Evolutionary conservation across 2,329 filamentous ascomycete species (phyloP).

Genomic region (Mariannaea elegans): DNA sequence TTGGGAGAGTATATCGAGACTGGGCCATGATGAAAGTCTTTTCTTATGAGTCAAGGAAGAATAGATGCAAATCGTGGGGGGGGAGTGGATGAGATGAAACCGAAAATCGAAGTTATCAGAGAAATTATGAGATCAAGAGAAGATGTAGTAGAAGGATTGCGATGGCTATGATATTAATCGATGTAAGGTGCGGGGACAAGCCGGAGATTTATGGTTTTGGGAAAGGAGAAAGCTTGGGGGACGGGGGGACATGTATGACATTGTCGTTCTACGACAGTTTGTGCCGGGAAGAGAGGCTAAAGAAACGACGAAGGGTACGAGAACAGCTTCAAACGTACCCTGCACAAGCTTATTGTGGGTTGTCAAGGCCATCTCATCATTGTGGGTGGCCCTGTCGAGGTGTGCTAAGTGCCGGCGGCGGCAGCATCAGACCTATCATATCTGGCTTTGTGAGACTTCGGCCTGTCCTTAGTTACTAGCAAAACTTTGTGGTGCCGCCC

Average conservation of each 20-base stretch:
- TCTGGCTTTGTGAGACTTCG: constrained; percentile 43
- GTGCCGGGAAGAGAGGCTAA: constrained; percentile 34
- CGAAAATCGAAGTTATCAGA: constrained; percentile 5
- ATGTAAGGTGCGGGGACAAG: constrained; percentile 38
- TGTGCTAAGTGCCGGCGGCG: constrained; percentile 34
- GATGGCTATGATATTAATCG: constrained; percentile 19
- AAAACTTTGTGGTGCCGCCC: constrained; percentile 37
- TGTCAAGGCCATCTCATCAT: constrained; percentile 37
- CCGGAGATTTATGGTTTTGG: constrained; percentile 47
- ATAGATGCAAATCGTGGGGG: constrained; percentile 1
- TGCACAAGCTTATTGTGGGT: constrained; percentile 33
- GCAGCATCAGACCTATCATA: constrained; percentile 47
- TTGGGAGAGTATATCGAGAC: constrained; percentile 9
- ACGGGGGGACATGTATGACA: constrained; percentile 19
- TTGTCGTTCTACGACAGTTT: constrained; percentile 28
- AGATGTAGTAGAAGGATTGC: constrained; percentile 27
- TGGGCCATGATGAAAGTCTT: constrained; percentile 22
- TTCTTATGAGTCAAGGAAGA: background rate
- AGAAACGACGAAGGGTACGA: constrained; percentile 28
- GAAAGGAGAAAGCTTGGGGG: constrained; percentile 19
- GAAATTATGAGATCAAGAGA: constrained; percentile 18
- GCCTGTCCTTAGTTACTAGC: constrained; percentile 34
- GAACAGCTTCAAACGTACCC: constrained; percentile 27
- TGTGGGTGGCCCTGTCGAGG: constrained; percentile 37
- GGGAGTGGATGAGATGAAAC: background rate